Evolutionary conservation across 2,329 filamentous ascomycete genomes (phyloP).

Genomic region (Paracoccidioides lutzii): DNA sequence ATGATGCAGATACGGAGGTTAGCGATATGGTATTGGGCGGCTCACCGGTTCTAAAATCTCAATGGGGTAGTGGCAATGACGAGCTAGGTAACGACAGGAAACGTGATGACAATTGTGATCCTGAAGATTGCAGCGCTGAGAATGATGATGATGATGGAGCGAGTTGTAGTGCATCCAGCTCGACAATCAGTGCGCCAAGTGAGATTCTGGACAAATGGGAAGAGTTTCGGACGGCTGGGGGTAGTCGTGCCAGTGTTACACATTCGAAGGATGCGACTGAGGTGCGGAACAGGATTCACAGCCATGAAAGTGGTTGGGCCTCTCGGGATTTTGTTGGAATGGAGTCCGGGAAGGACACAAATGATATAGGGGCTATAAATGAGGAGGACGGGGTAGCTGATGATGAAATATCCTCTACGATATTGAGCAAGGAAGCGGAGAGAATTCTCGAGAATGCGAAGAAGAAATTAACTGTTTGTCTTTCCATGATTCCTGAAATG

Average conservation of each 20-base stretch:
- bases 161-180: constrained; percentile 24
- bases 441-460: constrained; percentile 89
- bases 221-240: constrained; percentile 12
- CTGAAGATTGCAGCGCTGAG: constrained; percentile 41
- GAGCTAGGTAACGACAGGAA: neutral
- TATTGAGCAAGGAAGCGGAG: constrained; percentile 71
- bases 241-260: neutral
- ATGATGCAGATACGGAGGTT: neutral
- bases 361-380: constrained; percentile 26
- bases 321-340: constrained; percentile 10
- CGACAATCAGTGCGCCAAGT: constrained; percentile 21
- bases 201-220: constrained; percentile 16
- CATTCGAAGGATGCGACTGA: constrained; percentile 2
- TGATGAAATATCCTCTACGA: constrained; percentile 56
- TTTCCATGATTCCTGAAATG: neutral
- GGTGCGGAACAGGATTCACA: neutral
- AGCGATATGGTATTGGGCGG: constrained; percentile 8
- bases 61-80: neutral
- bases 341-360: constrained; percentile 15
- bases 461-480: constrained; percentile 65
- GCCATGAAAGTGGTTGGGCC: constrained; percentile 1
- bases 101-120: neutral
- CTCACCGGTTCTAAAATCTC: constrained; percentile 9
- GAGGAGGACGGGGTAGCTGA: constrained; percentile 37
- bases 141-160: constrained; percentile 36